These are phyloP conservation scores for Fusarium chaquense DNA, from an alignment of 2,329 filamentous ascomycete species.

Conservation along the genomic window DNA sequence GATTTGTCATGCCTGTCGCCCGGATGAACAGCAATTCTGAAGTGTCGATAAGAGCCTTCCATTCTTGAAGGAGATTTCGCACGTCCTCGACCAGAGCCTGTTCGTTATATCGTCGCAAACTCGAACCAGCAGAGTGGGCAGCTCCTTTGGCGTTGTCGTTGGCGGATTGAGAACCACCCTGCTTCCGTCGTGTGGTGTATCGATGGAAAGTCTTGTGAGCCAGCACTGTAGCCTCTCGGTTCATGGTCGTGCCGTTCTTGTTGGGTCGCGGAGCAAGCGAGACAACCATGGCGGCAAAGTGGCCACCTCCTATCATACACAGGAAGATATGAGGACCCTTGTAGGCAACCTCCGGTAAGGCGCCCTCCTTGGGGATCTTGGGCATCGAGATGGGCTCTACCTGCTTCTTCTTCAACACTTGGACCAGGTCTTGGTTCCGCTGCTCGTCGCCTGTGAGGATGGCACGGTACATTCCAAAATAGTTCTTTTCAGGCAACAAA, in stretches of 20 bases:
- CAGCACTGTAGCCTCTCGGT: slow-evolving; percentile 86
- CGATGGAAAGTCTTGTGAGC: slow-evolving; percentile 98
- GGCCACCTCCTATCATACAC: slow-evolving; percentile 98
- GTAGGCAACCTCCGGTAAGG: slow-evolving; percentile 66
- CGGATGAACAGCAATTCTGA: slow-evolving; percentile 89
- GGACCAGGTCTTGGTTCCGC: slow-evolving; percentile 69
- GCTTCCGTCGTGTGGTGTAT: slow-evolving; percentile 95
- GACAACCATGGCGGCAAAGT: slow-evolving; percentile 97
- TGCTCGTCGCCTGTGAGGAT: slow-evolving; percentile 81
- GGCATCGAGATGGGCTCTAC: slow-evolving; percentile 70
- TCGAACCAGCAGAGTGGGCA: slow-evolving; percentile 93
- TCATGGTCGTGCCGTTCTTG: slow-evolving; percentile 76
- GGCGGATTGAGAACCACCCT: slow-evolving; percentile 93
- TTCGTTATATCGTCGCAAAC: slow-evolving; percentile 92
- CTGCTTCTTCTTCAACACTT: slow-evolving; percentile 81
- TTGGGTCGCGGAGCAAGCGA: slow-evolving; percentile 83
- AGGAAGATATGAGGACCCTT: slow-evolving; percentile 90
- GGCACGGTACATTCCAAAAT: slow-evolving; percentile 86
- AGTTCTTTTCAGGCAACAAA: slow-evolving; percentile 79
- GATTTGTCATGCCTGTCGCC: slow-evolving; percentile 87
- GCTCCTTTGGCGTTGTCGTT: slow-evolving; percentile 95
- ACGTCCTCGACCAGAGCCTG: slow-evolving; percentile 91
- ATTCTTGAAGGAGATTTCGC: slow-evolving; percentile 81
- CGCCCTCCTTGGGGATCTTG: slow-evolving; percentile 69
- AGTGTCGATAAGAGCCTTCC: slow-evolving; percentile 86